These are phyloP conservation scores for Nakazawaea holstii DNA, from an alignment of 805 yeast genomes.

Conservation along the genomic window DNA sequence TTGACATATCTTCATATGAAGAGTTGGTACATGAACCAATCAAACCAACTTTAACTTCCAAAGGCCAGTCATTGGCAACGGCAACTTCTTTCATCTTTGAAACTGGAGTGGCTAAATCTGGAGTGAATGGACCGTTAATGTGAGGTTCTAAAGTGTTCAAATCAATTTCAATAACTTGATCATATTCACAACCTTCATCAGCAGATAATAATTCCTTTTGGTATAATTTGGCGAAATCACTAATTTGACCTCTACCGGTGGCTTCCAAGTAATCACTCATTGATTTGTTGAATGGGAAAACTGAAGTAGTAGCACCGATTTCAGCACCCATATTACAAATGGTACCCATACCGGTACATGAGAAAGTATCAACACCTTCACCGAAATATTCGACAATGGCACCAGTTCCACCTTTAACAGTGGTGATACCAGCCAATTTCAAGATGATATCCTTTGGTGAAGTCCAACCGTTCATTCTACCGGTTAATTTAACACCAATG, in stretches of 20 bases:
- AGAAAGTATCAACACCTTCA: slow-evolving; percentile 80
- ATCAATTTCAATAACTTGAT: slow-evolving; percentile 86
- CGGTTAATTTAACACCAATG: slow-evolving; percentile 90
- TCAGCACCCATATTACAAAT: slow-evolving; percentile 99
- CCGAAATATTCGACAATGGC: slow-evolving; percentile 95
- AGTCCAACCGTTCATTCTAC: slow-evolving; percentile 87
- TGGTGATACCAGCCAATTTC: slow-evolving; percentile 82
- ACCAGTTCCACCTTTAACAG: slow-evolving; percentile 99
- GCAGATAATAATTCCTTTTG: slow-evolving; percentile 63
- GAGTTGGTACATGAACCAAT: slow-evolving; percentile 99
- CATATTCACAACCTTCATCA: slow-evolving; percentile 87
- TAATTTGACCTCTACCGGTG: slow-evolving; percentile 79
- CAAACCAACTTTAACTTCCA: slow-evolving; percentile 81
- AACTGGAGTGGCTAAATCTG: slow-evolving; percentile 92
- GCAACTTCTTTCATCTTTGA: slow-evolving; percentile 75
- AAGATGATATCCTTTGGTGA: slow-evolving; percentile 97
- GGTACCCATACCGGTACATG: slow-evolving; percentile 99
- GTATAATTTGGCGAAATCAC: slow-evolving; percentile 58
- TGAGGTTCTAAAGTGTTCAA: slow-evolving; percentile 86
- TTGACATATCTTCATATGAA: slow-evolving; percentile 96
- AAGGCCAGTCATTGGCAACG: slow-evolving; percentile 77
- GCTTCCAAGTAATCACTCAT: slow-evolving; percentile 61
- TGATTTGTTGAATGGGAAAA: slow-evolving; percentile 78
- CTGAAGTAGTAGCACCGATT: slow-evolving; percentile 97
- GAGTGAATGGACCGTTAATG: slow-evolving; percentile 97